phyloP scores from a whole-genome alignment of 306 rosid species.

The Pachyrhizus erosus region DNA sequence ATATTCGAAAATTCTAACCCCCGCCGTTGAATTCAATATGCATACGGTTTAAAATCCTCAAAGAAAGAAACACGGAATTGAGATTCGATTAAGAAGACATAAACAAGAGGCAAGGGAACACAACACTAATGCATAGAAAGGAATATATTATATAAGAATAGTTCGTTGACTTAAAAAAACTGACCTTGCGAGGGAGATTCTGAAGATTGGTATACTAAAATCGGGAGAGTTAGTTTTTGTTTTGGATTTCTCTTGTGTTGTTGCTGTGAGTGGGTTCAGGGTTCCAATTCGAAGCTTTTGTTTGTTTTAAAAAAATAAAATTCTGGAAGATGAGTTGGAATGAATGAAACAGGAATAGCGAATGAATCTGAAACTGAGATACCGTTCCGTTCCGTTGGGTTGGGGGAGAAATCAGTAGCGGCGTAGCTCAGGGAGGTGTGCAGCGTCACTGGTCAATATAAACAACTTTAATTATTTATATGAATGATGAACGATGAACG shows the following conservation, averaged over 20 bases:
- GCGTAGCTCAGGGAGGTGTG: background rate
- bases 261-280: background rate
- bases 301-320: background rate
- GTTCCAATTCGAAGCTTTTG: background rate
- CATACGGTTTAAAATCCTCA: background rate
- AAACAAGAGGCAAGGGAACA: background rate
- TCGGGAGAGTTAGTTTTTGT: background rate
- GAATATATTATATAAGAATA: background rate
- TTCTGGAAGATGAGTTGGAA: background rate
- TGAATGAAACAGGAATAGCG: slow-evolving; percentile 44
- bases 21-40: background rate
- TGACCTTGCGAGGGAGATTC: slow-evolving; percentile 43
- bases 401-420: slow-evolving; percentile 15
- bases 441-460: slow-evolving; percentile 10
- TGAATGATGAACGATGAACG: background rate
- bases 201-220: too few species aligned
- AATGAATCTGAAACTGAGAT: slow-evolving; percentile 18
- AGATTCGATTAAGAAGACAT: background rate
- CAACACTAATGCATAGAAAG: background rate
- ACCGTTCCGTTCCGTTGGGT: background rate
- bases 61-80: background rate
- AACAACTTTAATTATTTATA: background rate
- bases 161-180: slow-evolving; percentile 23
- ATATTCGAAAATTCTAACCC: slow-evolving; percentile 5
- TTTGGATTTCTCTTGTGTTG: background rate